Conservation (phyloP, 2,329 filamentous ascomycete genomes). For the Aspergillus pseudoglaucus region DNA sequence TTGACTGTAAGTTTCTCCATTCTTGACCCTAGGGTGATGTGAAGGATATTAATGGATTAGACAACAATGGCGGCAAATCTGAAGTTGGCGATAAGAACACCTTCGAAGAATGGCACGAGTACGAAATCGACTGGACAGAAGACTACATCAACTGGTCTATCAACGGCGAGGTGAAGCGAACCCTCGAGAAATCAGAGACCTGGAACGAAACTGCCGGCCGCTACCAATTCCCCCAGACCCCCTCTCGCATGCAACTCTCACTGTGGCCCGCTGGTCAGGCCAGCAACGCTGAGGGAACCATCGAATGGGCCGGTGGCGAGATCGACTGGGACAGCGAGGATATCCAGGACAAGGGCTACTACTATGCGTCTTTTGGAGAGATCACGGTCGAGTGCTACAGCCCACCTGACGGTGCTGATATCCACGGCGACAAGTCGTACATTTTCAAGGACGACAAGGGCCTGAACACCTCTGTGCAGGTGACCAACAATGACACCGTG, state of each 20-base stretch:
- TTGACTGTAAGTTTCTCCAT: slow-evolving; percentile 63
- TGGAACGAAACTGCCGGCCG: slow-evolving; percentile 78
- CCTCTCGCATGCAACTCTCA: slow-evolving; percentile 82
- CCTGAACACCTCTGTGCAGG: slow-evolving; percentile 70
- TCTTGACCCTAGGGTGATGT: background rate
- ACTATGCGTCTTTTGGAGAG: slow-evolving; percentile 72
- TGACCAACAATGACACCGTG: slow-evolving; percentile 67
- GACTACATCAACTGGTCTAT: slow-evolving; percentile 81
- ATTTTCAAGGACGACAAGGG: slow-evolving; percentile 60
- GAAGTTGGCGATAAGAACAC: slow-evolving; percentile 53
- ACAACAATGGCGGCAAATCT: slow-evolving; percentile 69
- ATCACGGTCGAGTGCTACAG: slow-evolving; percentile 84
- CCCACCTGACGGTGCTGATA: slow-evolving; percentile 63
- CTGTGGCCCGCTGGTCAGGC: slow-evolving; percentile 88
- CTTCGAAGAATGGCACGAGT: slow-evolving; percentile 74
- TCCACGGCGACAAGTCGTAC: slow-evolving; percentile 60
- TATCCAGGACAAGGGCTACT: slow-evolving; percentile 79
- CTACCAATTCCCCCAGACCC: slow-evolving; percentile 87
- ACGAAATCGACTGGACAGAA: slow-evolving; percentile 88
- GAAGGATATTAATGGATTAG: slow-evolving; percentile 38
- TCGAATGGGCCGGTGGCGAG: slow-evolving; percentile 82
- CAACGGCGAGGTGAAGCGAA: slow-evolving; percentile 71
- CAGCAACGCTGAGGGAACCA: slow-evolving; percentile 73
- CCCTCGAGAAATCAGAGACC: slow-evolving; percentile 67
- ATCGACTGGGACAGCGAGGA: slow-evolving; percentile 81